Conservation (phyloP, 1,139 yeast genomes). For the Sugiyamaella pinicola region DNA sequence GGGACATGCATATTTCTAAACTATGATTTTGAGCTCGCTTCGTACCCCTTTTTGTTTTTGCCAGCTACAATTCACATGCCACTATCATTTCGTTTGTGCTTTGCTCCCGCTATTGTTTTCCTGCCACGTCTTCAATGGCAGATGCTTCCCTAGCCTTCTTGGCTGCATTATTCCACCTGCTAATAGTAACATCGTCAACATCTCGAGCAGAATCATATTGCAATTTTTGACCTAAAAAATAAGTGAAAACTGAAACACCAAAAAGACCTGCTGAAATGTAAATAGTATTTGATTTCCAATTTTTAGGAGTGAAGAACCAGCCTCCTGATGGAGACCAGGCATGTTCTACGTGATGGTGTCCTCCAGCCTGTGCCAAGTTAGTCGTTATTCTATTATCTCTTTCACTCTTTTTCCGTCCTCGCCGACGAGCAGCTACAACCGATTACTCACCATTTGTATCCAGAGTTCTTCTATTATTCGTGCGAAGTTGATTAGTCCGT, state of each 20-base stretch:
- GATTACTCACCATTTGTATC: slow-evolving; percentile 12
- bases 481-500: not conserved
- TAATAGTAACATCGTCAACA: slow-evolving; percentile 42
- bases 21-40: no score
- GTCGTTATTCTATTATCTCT: not conserved
- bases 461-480: no score
- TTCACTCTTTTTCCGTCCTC: no score
- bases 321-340: slow-evolving; percentile 48
- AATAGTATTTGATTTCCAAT: slow-evolving; percentile 45
- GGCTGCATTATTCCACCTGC: slow-evolving; percentile 46
- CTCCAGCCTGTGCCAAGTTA: slow-evolving; percentile 13
- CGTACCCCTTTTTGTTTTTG: not conserved
- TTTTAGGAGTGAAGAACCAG: slow-evolving; percentile 49
- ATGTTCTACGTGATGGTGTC: slow-evolving; percentile 31
- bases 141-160: slow-evolving; percentile 41
- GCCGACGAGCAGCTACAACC: not conserved
- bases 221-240: slow-evolving; percentile 39
- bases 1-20: no score
- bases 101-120: slow-evolving; percentile 19
- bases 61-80: not conserved
- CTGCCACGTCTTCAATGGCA: slow-evolving; percentile 35
- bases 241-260: slow-evolving; percentile 38
- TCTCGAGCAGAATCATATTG: slow-evolving; percentile 37
- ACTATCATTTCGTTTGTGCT: no score
- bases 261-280: slow-evolving; percentile 41